A percentile compares a stretch with the other conserved stretches of the same genome.
Evolutionary conservation across 331 rosid genomes (phyloP).

Genomic region (Rhamnella rubrinervis): DNA sequence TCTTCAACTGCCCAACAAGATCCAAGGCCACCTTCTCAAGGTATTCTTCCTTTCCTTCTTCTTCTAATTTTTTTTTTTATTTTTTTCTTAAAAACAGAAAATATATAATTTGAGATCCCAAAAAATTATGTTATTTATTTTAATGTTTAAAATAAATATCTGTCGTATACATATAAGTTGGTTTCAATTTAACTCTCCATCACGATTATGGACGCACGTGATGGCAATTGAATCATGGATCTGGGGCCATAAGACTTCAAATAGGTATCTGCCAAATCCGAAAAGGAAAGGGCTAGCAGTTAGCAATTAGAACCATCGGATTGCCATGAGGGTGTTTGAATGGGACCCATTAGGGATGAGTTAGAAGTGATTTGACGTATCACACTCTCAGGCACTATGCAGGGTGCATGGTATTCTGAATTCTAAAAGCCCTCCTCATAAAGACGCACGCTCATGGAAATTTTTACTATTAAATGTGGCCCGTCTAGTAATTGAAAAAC

Average conservation of each 20-base stretch:
- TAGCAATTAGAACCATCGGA: constrained; percentile 41
- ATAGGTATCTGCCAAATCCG: constrained; percentile 30
- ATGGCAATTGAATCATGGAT: constrained; percentile 62
- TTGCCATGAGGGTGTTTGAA: constrained; percentile 15
- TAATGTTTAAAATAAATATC: neutral
- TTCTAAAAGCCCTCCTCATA: neutral
- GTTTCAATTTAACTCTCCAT: neutral
- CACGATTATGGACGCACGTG: constrained; percentile 76
- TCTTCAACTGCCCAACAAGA: constrained; percentile 77
- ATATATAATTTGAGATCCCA: neutral
- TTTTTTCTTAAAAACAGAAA: neutral
- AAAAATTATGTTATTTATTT: neutral
- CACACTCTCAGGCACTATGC: constrained; percentile 15
- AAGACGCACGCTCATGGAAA: constrained; percentile 7
- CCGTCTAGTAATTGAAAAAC: neutral
- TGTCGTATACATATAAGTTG: neutral
- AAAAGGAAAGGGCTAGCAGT: constrained; percentile 29
- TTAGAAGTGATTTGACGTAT: constrained; percentile 44
- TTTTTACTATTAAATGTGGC: neutral
- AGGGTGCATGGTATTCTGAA: constrained; percentile 18
- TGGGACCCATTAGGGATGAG: constrained; percentile 38
- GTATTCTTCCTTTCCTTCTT: constrained; percentile 36
- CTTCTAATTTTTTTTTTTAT: neutral
- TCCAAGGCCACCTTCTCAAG: constrained; percentile 86
- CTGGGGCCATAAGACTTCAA: constrained; percentile 54